Evolutionary conservation across 139 green algal species (phyloP), one percentile per base, ranked within the genome.

Genomic region (Micractinium sp.): DNA sequence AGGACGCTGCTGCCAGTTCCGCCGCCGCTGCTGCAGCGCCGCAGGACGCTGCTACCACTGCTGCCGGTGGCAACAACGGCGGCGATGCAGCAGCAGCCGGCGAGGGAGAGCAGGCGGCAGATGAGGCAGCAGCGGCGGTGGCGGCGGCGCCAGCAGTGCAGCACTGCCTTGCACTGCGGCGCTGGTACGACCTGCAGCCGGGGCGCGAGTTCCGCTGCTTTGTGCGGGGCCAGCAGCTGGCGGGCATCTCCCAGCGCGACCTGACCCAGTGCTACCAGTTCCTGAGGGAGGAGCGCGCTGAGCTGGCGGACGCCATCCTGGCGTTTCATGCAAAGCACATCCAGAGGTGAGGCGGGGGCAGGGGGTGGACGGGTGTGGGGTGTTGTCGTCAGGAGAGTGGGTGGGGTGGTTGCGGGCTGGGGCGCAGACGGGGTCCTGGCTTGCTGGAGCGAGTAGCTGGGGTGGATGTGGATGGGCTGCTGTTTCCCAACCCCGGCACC

Each of bases 201-300:
- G 95, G 95, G 75, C 86, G 95, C n/a, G 97, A 99, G 93, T 98
- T 99, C 89, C 93, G 97, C 47, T 98, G 95, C 91, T 99, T 99
- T 89, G 95, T 99, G 36, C 41, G 41, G n/a, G 63, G n/a, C 0
- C 79, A 92, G 20, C 38, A 23, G 23, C 74, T 97, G 79, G 88
- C 95, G 74, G 96, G 92, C 27, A 89, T 95, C 35, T 94, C 90
- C 77, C 97, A 99, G 94, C 88, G 97, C 0, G 95, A 99, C 80
- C 69, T 96, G 18, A 96, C 93, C 2, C 92, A 97, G 89, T 89
- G 93, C 74, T 97, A 93, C 39, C 91, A 93, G 0, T 87, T 94
- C 47, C 87, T 97, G 61, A 25, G 56, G 12, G 85, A 77, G 13
- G 53, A 92, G 47, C 71, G 71, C 31, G 74, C 81, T 9, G 78